Percentiles rank a stretch among this genome's conserved stretches.
phyloP scores from a whole-genome alignment of 1,139 yeast species.

The Hemisphaericaspora xylofermentans region DNA sequence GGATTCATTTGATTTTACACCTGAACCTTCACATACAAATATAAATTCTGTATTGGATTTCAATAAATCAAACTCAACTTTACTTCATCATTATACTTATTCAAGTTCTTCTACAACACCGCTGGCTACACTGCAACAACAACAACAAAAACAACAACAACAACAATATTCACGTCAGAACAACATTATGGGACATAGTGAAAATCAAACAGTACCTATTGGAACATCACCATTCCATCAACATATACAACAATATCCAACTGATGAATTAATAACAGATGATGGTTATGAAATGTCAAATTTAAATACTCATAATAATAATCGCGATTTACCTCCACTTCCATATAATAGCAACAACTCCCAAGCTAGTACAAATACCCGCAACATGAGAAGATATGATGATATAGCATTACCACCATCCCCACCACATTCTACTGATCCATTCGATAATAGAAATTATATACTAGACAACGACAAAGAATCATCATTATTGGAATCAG shows the following conservation, averaged over 20 bases:
- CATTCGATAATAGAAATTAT: constrained; percentile 8
- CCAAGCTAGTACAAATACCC: background rate
- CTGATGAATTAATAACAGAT: constrained; percentile 1
- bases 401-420: constrained; percentile 9
- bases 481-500: constrained; percentile 6
- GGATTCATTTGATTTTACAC: constrained; percentile 1
- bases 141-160: background rate
- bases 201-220: background rate
- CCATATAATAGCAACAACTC: constrained; percentile 3
- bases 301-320: constrained; percentile 4
- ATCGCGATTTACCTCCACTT: constrained; percentile 12
- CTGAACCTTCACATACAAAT: background rate
- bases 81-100: background rate
- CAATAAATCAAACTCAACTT: background rate
- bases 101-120: constrained; percentile 1
- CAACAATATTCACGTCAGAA: too few relatives aligned
- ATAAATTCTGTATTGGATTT: constrained; percentile 3
- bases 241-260: background rate
- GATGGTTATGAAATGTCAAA: constrained; percentile 9
- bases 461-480: background rate
- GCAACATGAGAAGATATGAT: constrained; percentile 7
- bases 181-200: background rate
- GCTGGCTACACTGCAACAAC: background rate
- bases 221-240: background rate
- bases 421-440: constrained; percentile 9